phyloP scores from a whole-genome alignment of 768 basidiomycete genomes.

The Kwoniella bestiolae region DNA sequence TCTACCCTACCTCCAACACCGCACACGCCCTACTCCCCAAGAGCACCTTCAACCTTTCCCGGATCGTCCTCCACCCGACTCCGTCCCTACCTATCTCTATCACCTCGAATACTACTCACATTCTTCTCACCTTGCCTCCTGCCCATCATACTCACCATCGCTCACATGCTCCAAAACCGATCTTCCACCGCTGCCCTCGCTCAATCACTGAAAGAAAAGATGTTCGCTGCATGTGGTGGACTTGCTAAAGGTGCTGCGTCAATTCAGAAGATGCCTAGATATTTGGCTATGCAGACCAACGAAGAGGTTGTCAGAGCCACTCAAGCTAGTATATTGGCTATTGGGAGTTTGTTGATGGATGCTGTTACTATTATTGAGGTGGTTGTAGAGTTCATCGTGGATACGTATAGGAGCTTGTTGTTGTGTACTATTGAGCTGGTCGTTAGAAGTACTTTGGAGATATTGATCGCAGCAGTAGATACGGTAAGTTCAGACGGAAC shows the following conservation, averaged over 20 bases:
- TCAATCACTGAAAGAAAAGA: constrained; percentile 70
- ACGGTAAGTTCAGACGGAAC: constrained; percentile 65
- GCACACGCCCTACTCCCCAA: constrained; percentile 37
- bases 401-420: constrained; percentile 88
- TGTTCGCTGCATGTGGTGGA: constrained; percentile 83
- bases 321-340: constrained; percentile 76
- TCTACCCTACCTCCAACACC: constrained; percentile 45
- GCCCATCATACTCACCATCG: constrained; percentile 84
- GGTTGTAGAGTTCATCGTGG: constrained; percentile 87
- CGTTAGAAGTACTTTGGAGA: constrained; percentile 74
- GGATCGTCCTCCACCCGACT: constrained; percentile 58
- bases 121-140: constrained; percentile 91
- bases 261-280: constrained; percentile 84
- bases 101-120: constrained; percentile 80
- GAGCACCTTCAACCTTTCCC: background rate
- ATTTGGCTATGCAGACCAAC: constrained; percentile 82
- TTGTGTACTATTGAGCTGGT: constrained; percentile 92
- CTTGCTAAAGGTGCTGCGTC: constrained; percentile 80
- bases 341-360: constrained; percentile 68
- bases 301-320: constrained; percentile 75
- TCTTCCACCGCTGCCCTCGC: constrained; percentile 71
- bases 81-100: constrained; percentile 80
- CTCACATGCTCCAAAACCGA: constrained; percentile 76
- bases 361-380: constrained; percentile 81
- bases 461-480: constrained; percentile 80